Base-by-base conservation (phyloP, 75 land plant genomes). In the Sequoia sempervirens region DNA sequence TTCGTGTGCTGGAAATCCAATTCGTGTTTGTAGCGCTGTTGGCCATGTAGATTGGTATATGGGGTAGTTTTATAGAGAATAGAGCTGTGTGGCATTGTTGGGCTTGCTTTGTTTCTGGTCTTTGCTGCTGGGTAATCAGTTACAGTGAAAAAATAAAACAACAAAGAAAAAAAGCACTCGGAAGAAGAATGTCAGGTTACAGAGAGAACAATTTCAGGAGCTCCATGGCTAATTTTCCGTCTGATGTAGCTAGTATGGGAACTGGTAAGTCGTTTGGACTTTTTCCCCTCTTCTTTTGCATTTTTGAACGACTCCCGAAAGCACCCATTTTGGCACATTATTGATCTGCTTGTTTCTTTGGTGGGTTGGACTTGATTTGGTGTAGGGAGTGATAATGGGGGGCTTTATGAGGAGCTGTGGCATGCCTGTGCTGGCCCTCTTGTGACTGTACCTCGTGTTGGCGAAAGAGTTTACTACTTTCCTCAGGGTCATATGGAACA, bases 401-500 rank as follows among this genome's bases (percentile, higher is more conserved):
- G 75, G 9, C 73, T 82, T 15, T 84, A 83, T 81, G 58, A 50
- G 0, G 92, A 92, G 79, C 89, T 94, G 18, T 94, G 96, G 96
- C 91, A 83, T 75, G 95, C 90, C 53, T 93, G 95, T 75, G 96
- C 96, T 3, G 96, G 96, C 2, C 93, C 96, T 14, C 85, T 88
- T 12, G 89, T 88, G 12, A 61, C 88, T 30, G 85, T 94, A 36
- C 96, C 95, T 7, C 87, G 85, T 6, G 81, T 78, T 0, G 91
- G 89, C 0, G 87, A 90, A 18, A 72, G 79, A 53, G 96, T 93
- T 56, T 85, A 81, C 69, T 94, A 93, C 85, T 93, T 92, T 61
- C 95, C 93, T 17, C 95, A 91, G 79, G 95, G 95, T 18, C 95
- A 94, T 83, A 86, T 91, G 80, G 96, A 93, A 70, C 96, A 94